Base-by-base conservation (phyloP, 768 basidiomycete species). In the Pholiota conissans region DNA sequence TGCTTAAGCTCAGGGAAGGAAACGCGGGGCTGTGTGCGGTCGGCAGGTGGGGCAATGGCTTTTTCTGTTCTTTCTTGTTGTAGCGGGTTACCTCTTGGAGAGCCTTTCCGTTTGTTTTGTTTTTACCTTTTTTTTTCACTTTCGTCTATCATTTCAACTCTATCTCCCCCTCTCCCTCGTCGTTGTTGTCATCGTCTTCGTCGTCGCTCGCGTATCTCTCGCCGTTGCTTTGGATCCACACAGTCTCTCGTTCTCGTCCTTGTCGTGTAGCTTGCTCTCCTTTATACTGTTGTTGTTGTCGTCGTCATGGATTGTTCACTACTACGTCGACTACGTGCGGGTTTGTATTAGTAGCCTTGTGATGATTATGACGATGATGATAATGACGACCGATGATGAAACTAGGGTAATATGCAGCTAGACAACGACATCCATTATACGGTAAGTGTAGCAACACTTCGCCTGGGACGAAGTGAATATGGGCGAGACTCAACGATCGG, bases 1-100 rank as follows among this genome's bases (percentile, higher is more conserved):
- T 65, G 84, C 84, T 79, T 69, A 32, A n/a, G n/a, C n/a, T n/a
- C n/a, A 63, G 50, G 56, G 47, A 39, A 9, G 28, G 55, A 29
- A 20, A 22, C 48, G 29, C 26, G 52, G 20, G 30, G 34, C 29
- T 49, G 54, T 49, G 48, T 27, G 30, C 5, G 48, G 30, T 49
- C 24, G 35, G 49, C 22, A 16, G 49, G 18, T 32, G 28, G n/a
- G 51, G 57, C 49, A 39, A 49, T 52, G 50, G 42, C 16, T 13
- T 30, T 20, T 51, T 52, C 18, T 18, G n/a, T 47, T 26, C 34
- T 18, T 51, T 42, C 49, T 30, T 46, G 11, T 32, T 58, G 49
- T 51, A 24, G 52, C 45, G 26, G 46, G 49, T 30, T 51, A 29
- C 42, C 40, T 34, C 32, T 29, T 46, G 53, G 37, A 56, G 53